These are phyloP conservation scores for Cercospora citrullina DNA, from an alignment of 2,329 filamentous ascomycete species.

Conservation along the genomic window DNA sequence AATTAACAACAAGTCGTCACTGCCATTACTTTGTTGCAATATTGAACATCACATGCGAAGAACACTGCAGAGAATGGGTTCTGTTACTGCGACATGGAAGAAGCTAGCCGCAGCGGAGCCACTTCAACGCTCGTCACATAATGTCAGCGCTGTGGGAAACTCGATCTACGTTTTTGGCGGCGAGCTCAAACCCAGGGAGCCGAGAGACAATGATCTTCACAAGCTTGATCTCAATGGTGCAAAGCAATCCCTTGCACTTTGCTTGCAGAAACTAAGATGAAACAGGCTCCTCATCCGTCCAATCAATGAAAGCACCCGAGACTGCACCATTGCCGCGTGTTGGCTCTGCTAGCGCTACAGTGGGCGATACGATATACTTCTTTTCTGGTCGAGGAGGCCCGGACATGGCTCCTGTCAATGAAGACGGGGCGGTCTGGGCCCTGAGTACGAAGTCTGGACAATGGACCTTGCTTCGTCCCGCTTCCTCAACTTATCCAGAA, in stretches of 20 bases:
- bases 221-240: slow-evolving; percentile 45
- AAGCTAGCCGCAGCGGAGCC: slow-evolving; percentile 38
- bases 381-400: slow-evolving; percentile 76
- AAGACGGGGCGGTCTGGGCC: slow-evolving; percentile 72
- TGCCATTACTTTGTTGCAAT: not conserved
- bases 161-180: slow-evolving; percentile 75
- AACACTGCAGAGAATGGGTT: slow-evolving; percentile 1
- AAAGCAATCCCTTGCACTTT: not conserved
- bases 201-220: slow-evolving; percentile 72
- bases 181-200: slow-evolving; percentile 65
- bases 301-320: slow-evolving; percentile 16
- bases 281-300: slow-evolving; percentile 32
- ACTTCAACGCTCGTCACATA: slow-evolving; percentile 73
- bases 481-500: slow-evolving; percentile 54
- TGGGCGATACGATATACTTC: slow-evolving; percentile 71
- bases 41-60: not conserved
- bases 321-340: slow-evolving; percentile 65
- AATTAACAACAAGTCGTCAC: not conserved
- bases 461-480: slow-evolving; percentile 66
- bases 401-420: slow-evolving; percentile 70
- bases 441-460: slow-evolving; percentile 64
- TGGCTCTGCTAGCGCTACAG: slow-evolving; percentile 68
- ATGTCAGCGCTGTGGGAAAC: slow-evolving; percentile 52
- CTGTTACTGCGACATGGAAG: slow-evolving; percentile 37
- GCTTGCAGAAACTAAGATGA: not conserved